Conservation (phyloP, 257 asterid species). For the Fraxinus cuspidata region DNA sequence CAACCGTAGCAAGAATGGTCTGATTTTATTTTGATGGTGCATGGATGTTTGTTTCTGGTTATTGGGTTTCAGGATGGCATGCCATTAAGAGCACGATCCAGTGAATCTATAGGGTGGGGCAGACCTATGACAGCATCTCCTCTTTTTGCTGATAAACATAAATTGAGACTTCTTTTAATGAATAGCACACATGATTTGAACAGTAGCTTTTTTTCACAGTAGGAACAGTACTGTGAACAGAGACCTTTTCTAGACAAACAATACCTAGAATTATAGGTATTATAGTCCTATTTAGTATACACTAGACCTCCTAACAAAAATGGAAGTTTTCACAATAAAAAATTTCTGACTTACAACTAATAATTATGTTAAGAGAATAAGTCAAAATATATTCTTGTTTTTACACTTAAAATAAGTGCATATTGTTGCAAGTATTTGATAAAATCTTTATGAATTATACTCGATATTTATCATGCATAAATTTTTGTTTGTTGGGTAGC, state of each 20-base stretch:
- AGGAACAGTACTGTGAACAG: neutral
- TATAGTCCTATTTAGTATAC: neutral
- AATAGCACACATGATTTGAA: neutral
- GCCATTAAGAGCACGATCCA: neutral
- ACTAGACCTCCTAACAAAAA: neutral
- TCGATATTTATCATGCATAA: neutral
- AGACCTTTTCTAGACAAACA: neutral
- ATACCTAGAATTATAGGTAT: neutral
- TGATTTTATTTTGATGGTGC: neutral
- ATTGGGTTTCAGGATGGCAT: neutral
- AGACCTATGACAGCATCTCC: neutral
- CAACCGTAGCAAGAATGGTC: neutral
- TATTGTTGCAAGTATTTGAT: neutral
- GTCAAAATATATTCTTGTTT: constrained; percentile 2
- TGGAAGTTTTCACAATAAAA: neutral
- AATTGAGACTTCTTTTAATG: neutral
- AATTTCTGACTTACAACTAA: neutral
- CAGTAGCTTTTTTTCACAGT: neutral
- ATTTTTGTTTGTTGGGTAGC: constrained; percentile 8
- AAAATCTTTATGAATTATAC: neutral
- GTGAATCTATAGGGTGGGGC: neutral
- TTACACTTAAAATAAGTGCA: neutral
- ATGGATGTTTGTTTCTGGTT: neutral
- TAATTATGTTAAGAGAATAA: neutral
- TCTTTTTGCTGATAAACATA: neutral